Percentiles rank a stretch among this genome's conserved stretches.
Conservation (phyloP, 768 basidiomycete genomes). For the Mycena rosella region DNA sequence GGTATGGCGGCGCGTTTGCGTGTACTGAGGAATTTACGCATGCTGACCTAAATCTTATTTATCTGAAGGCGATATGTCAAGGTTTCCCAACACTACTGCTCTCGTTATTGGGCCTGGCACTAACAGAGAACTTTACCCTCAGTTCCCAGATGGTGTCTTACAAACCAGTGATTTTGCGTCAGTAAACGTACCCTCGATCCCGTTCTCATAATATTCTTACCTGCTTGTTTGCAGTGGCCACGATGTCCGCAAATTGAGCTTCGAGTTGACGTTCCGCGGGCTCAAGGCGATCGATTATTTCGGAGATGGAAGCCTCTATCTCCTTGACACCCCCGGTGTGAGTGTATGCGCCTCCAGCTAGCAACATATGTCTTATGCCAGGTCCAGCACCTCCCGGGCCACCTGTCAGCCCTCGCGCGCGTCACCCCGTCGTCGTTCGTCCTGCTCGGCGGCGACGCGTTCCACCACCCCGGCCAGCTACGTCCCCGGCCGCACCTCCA, state of each 20-base stretch:
- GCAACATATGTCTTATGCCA: background rate
- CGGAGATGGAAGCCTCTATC: conserved; percentile 15
- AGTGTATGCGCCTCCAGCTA: background rate
- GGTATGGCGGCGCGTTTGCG: no score
- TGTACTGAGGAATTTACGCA: no score
- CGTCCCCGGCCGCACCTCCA: conserved; percentile 24
- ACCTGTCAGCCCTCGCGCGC: conserved; percentile 32
- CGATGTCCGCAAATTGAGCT: conserved; percentile 10
- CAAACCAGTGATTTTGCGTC: conserved; percentile 27
- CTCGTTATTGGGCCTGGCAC: conserved; percentile 22
- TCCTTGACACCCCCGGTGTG: conserved; percentile 26
- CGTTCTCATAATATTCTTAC: no score
- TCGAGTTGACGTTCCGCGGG: conserved; percentile 17
- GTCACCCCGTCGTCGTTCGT: conserved; percentile 31
- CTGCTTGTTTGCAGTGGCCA: conserved; percentile 11
- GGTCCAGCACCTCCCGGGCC: conserved; percentile 32
- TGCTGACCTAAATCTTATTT: no score
- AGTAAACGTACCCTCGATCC: background rate
- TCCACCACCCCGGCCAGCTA: conserved; percentile 30
- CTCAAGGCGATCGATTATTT: no score
- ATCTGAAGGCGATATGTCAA: conserved; percentile 22
- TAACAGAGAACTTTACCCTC: conserved; percentile 5
- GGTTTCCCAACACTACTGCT: conserved; percentile 19
- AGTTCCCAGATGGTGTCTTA: conserved; percentile 13
- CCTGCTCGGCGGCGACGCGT: conserved; percentile 26